These are phyloP conservation scores for Diaporthe sp. DNA, from an alignment of 2,329 filamentous ascomycete species.

Conservation along the genomic window DNA sequence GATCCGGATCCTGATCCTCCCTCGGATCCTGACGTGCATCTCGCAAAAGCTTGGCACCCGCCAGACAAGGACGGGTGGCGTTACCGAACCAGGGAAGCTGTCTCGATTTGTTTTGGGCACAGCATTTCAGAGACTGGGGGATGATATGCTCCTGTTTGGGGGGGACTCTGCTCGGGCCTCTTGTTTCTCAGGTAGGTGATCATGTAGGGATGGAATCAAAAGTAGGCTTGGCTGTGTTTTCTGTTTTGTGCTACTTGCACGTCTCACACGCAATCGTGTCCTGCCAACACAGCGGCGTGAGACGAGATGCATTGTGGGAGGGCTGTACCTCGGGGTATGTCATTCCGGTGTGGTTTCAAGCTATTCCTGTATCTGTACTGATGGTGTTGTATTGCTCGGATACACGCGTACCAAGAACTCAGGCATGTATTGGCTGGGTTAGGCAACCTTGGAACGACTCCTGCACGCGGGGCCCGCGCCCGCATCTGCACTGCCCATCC, in stretches of 20 bases:
- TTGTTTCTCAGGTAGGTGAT: neutral
- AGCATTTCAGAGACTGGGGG: neutral
- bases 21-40: constrained; percentile 18
- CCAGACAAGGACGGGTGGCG: neutral
- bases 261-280: constrained; percentile 18
- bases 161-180: constrained; percentile 2
- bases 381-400: neutral
- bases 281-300: neutral
- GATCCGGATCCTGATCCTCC: constrained; percentile 3
- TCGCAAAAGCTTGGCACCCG: constrained; percentile 13
- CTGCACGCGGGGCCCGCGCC: neutral
- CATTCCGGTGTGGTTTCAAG: constrained; percentile 13
- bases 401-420: constrained; percentile 6
- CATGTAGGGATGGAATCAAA: constrained; percentile 25
- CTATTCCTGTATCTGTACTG: constrained; percentile 17
- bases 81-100: neutral
- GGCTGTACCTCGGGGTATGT: neutral
- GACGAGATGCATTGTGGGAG: constrained; percentile 7
- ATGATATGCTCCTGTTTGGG: neutral
- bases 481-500: constrained; percentile 13
- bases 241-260: neutral
- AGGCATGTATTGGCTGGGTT: constrained; percentile 15
- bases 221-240: neutral
- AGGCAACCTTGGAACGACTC: constrained; percentile 2
- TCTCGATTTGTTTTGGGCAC: neutral